Evolutionary conservation across 306 rosid species (phyloP).

Genomic region (Mucuna pruriens): DNA sequence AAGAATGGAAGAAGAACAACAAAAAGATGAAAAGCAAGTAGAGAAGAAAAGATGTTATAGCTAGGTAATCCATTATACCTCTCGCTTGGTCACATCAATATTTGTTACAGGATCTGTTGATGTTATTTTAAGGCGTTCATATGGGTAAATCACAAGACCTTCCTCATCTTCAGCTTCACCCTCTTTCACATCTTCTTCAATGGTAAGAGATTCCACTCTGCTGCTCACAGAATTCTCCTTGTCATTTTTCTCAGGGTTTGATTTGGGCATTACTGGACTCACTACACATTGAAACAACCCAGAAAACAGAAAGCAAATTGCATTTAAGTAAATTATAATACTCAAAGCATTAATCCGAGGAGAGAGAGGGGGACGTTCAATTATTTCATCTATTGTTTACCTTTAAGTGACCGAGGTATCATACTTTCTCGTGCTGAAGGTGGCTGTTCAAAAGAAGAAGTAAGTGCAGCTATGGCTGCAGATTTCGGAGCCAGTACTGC

Average conservation of each 20-base stretch:
- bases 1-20: not conserved
- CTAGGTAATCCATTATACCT: constrained; percentile 55
- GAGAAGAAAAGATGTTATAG: constrained; percentile 15
- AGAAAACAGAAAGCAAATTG: constrained; percentile 21
- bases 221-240: constrained; percentile 62
- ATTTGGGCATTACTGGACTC: constrained; percentile 59
- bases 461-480: constrained; percentile 67
- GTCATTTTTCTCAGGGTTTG: constrained; percentile 59
- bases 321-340: constrained; percentile 9
- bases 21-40: not conserved
- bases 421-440: constrained; percentile 67
- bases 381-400: constrained; percentile 43
- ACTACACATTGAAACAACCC: constrained; percentile 51
- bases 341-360: not conserved
- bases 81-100: constrained; percentile 89
- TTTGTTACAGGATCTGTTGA: constrained; percentile 65
- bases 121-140: constrained; percentile 66
- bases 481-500: constrained; percentile 64
- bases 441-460: constrained; percentile 67
- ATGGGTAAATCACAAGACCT: constrained; percentile 68
- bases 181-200: constrained; percentile 86
- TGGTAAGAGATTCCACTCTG: constrained; percentile 75
- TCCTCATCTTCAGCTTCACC: constrained; percentile 85
- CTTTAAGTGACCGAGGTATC: constrained; percentile 77
- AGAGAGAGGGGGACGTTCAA: constrained; percentile 24